Percentiles rank a stretch among this genome's conserved stretches.
These are phyloP conservation scores for Sphagnurus paluster DNA, from an alignment of 1,284 basidiomycete species.

Conservation along the genomic window DNA sequence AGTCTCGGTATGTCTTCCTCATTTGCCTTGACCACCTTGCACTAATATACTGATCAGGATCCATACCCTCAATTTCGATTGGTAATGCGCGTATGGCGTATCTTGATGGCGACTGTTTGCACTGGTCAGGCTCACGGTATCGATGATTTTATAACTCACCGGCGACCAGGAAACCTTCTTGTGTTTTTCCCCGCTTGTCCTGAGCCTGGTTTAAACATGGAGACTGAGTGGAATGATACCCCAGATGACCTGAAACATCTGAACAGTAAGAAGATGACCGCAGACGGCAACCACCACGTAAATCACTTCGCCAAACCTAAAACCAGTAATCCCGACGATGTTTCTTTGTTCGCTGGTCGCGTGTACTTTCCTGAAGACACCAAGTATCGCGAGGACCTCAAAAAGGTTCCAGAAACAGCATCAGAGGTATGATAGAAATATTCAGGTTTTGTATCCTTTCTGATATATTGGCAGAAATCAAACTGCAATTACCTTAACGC, in stretches of 20 bases:
- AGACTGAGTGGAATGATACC: background rate
- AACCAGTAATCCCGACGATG: background rate
- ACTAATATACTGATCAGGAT: constrained; percentile 16
- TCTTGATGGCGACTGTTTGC: constrained; percentile 19
- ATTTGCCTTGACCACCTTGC: background rate
- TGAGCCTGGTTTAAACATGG: constrained; percentile 24
- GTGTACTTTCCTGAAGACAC: background rate
- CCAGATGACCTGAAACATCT: background rate
- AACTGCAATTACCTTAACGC: background rate
- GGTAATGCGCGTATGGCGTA: constrained; percentile 23
- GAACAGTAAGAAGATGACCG: background rate
- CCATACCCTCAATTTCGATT: constrained; percentile 23
- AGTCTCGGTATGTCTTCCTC: constrained; percentile 16
- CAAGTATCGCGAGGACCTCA: background rate
- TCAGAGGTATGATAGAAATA: background rate
- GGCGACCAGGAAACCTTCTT: constrained; percentile 16
- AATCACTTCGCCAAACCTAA: background rate
- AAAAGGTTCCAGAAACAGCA: background rate
- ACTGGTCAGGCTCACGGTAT: constrained; percentile 28
- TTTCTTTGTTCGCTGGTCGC: background rate
- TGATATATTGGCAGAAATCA: too few species aligned
- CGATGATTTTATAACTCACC: constrained; percentile 19
- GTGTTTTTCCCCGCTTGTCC: constrained; percentile 27
- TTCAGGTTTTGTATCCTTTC: too few species aligned
- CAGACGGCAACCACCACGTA: background rate